Percentiles rank a stretch among this genome's conserved stretches.
These are phyloP conservation scores for Taphrina communis DNA, from an alignment of 1,139 yeast species.

Conservation along the genomic window DNA sequence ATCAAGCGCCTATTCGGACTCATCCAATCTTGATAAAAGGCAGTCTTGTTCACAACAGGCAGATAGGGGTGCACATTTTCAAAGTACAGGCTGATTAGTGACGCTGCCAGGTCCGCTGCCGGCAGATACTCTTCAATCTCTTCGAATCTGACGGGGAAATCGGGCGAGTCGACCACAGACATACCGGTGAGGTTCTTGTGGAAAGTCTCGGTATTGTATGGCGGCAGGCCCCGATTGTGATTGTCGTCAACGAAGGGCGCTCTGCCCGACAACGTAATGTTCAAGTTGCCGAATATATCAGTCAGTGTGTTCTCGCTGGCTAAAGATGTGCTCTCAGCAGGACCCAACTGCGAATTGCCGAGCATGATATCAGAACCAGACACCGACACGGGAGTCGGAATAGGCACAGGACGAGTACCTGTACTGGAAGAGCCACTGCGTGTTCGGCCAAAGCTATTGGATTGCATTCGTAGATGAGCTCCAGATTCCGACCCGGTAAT, in stretches of 20 bases:
- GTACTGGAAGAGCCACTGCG: conserved; percentile 14
- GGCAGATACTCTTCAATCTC: conserved; percentile 28
- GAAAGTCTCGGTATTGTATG: conserved; percentile 13
- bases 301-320: conserved; percentile 33
- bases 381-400: conserved; percentile 1
- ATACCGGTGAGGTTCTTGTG: conserved; percentile 5
- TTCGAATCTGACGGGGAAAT: conserved; percentile 25
- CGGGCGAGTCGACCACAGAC: conserved; percentile 1
- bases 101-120: conserved; percentile 29
- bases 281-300: conserved; percentile 28
- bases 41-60: conserved; percentile 30
- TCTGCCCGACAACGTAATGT: conserved; percentile 10
- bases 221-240: conserved; percentile 2
- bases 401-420: conserved; percentile 1
- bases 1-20: conserved; percentile 6
- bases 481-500: neutral
- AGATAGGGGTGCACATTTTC: conserved; percentile 36
- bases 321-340: conserved; percentile 8
- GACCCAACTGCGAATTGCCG: neutral
- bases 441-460: neutral
- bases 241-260: conserved; percentile 27
- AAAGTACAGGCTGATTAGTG: conserved; percentile 26
- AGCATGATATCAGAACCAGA: neutral
- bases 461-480: neutral
- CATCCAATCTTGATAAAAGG: conserved; percentile 17